These are phyloP conservation scores for Nemania serpens DNA, from an alignment of 2,329 filamentous ascomycete genomes.

Conservation along the genomic window DNA sequence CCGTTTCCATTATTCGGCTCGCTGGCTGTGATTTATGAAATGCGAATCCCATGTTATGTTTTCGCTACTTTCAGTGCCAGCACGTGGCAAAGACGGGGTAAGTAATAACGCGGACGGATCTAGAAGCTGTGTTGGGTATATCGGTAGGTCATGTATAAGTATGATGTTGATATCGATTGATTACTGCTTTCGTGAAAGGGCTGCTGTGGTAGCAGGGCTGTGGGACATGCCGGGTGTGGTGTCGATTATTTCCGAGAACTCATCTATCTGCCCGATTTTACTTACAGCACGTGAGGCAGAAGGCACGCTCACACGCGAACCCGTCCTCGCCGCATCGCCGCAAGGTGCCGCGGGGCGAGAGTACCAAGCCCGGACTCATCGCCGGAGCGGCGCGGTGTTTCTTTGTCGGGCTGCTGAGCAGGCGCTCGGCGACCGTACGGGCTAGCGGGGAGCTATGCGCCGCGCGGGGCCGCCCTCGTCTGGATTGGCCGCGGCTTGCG, in stretches of 20 bases:
- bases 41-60: too few relatives aligned
- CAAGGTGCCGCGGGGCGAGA: constrained; percentile 19
- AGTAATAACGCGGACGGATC: too few relatives aligned
- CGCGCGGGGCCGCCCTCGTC: constrained; percentile 11
- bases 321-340: constrained; percentile 57
- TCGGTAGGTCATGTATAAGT: background rate
- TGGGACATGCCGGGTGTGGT: too few relatives aligned
- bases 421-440: constrained; percentile 30
- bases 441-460: constrained; percentile 39
- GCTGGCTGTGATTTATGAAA: too few relatives aligned
- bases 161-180: background rate
- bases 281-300: constrained; percentile 61
- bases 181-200: background rate
- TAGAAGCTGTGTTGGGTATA: too few relatives aligned
- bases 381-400: constrained; percentile 28
- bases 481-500: constrained; percentile 6
- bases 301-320: constrained; percentile 60
- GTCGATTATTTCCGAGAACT: too few relatives aligned
- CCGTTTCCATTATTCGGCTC: too few relatives aligned
- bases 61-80: too few relatives aligned
- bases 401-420: constrained; percentile 31
- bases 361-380: constrained; percentile 27
- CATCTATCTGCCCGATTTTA: constrained; percentile 38
- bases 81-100: too few relatives aligned
- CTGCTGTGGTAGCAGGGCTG: too few relatives aligned